phyloP scores from a whole-genome alignment of 2,329 filamentous ascomycete species.

The Alternaria brassicicola region DNA sequence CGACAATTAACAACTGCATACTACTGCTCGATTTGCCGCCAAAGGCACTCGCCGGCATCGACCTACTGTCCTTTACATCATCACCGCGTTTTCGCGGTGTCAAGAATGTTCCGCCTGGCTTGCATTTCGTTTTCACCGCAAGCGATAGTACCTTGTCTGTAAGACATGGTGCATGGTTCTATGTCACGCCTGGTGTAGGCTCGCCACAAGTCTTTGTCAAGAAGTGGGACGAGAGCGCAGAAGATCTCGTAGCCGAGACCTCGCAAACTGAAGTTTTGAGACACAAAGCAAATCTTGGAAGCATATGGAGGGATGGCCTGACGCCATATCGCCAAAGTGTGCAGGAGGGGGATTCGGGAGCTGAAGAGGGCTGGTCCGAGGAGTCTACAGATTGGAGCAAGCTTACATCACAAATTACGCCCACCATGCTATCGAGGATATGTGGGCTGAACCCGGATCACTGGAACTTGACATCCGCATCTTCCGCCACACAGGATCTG shows the following conservation, averaged over 20 bases:
- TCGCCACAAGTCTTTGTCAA: constrained; percentile 58
- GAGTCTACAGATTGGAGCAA: constrained; percentile 60
- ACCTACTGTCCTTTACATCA: constrained; percentile 66
- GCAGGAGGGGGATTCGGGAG: constrained; percentile 31
- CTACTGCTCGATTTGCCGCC: constrained; percentile 55
- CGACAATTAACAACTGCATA: constrained; percentile 43
- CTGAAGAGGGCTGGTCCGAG: constrained; percentile 44
- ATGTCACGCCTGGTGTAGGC: constrained; percentile 51
- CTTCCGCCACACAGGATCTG: constrained; percentile 61
- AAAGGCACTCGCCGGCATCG: constrained; percentile 59
- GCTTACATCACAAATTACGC: constrained; percentile 59
- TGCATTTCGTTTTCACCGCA: constrained; percentile 67
- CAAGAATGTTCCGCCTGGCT: constrained; percentile 62
- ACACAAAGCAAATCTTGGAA: constrained; percentile 62
- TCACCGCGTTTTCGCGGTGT: constrained; percentile 67
- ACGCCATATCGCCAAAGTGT: constrained; percentile 56
- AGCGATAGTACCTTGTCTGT: constrained; percentile 64
- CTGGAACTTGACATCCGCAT: constrained; percentile 65
- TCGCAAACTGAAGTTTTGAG: constrained; percentile 53
- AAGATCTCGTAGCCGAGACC: constrained; percentile 54
- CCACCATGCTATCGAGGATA: constrained; percentile 58
- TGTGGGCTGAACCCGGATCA: constrained; percentile 53
- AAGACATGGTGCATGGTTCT: constrained; percentile 67
- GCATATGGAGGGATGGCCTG: constrained; percentile 60
- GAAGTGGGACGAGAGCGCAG: constrained; percentile 60